phyloP scores from a whole-genome alignment of 2,329 filamentous ascomycete species.

The Fusarium palustre region DNA sequence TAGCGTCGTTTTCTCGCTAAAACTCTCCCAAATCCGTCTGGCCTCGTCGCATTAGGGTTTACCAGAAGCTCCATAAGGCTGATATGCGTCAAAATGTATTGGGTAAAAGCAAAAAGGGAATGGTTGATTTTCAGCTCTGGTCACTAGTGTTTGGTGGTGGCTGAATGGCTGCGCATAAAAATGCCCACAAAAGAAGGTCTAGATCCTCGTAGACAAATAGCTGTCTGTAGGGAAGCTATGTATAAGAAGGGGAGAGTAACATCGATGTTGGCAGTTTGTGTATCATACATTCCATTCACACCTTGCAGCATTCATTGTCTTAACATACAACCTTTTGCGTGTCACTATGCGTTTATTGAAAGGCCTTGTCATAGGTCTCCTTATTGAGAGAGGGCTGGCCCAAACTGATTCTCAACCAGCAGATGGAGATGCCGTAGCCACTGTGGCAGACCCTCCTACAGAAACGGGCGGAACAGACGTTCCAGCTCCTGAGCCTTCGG shows the following conservation, averaged over 20 bases:
- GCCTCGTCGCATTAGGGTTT: background rate
- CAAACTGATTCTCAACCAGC: background rate
- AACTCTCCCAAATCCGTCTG: background rate
- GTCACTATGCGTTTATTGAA: slow-evolving; percentile 6
- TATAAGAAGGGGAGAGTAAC: background rate
- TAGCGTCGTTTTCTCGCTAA: slow-evolving; percentile 1
- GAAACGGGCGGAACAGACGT: slow-evolving; percentile 1
- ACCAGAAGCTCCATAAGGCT: slow-evolving; percentile 14
- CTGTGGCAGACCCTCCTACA: background rate
- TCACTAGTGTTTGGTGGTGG: background rate
- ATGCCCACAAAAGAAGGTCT: background rate
- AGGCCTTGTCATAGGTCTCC: background rate
- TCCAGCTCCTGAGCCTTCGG: background rate
- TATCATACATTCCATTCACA: background rate
- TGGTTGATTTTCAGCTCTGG: slow-evolving; percentile 12
- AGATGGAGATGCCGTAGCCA: background rate
- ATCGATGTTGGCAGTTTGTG: background rate
- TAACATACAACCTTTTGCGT: background rate
- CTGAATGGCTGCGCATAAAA: background rate
- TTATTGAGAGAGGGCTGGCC: background rate
- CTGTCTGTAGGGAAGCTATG: background rate
- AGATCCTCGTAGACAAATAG: background rate
- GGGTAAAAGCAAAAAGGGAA: background rate
- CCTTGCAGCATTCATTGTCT: no score
- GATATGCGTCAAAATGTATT: slow-evolving; percentile 1